Base-by-base conservation (phyloP, 2,329 filamentous ascomycete genomes). In the Botrytis pseudocinerea region DNA sequence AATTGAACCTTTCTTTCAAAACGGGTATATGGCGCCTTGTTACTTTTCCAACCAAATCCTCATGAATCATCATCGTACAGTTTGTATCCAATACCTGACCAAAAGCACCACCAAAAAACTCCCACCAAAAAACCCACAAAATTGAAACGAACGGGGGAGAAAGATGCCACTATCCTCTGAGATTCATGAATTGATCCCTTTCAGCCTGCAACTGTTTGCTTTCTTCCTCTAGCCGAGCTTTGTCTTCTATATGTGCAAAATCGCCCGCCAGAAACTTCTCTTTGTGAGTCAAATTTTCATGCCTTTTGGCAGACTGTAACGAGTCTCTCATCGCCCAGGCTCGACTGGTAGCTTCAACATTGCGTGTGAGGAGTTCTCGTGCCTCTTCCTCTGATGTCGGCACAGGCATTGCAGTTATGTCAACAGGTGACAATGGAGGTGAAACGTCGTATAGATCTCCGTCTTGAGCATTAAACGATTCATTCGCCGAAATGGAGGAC, bases 211-310 rank as follows among this genome's bases (percentile, higher is more conserved):
- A 74, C 73, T 79, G 76, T 73, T 81, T 82, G 69, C 83, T 82
- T 54, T 82, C 81, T 0, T 82, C 82, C 0, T 78, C 77, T 1
- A 82, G 77, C 16, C 84, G 78, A 25, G 80, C 82, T 76, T 85
- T 85, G 22, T 83, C 82, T 73, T 85, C 84, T 0, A 82, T 72
- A 38, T 83, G 80, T 0, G 79, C 78, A 0, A 81, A 76, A 61
- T 85, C 84, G 0, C 80, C 80, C 0, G 78, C 74, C 1, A 82
- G 78, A 57, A 84, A 85, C 73, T 85, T 85, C 63, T 85, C 84
- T 6, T 82, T 82, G 18, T 78, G 73, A 0, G 78, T 81, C 38
- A 81, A 78, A 22, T 78, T 25, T n/a, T 8, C n/a, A 4, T 48
- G 25, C 25, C 32, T 69, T 40, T 20, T 16, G 12, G n/a, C 5